These are phyloP conservation scores for Sphaerobolus stellatus DNA, from an alignment of 1,284 basidiomycete species.

Conservation along the genomic window DNA sequence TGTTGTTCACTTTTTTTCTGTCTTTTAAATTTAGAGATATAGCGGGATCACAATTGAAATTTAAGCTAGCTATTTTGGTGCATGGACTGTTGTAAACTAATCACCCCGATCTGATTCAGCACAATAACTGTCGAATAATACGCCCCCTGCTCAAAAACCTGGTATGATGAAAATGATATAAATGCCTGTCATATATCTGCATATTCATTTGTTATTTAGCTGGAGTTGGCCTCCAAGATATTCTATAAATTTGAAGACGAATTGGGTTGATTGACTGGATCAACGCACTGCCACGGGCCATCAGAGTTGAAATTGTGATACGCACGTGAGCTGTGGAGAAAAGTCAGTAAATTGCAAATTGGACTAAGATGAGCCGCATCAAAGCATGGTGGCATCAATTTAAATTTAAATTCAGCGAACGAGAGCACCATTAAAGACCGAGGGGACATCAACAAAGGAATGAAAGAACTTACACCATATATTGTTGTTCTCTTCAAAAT, in stretches of 20 bases:
- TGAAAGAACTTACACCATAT: too few relatives aligned
- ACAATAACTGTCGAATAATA: constrained; percentile 86
- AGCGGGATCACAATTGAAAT: too few relatives aligned
- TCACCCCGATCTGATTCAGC: constrained; percentile 72
- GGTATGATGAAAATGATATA: constrained; percentile 78
- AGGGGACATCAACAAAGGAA: too few relatives aligned
- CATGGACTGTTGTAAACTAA: too few relatives aligned
- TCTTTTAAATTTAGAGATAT: too few relatives aligned
- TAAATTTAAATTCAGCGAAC: too few relatives aligned
- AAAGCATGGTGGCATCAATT: too few relatives aligned
- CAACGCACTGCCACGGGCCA: background rate
- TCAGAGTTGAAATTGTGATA: background rate
- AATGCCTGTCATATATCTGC: constrained; percentile 79
- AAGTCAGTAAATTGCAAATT: background rate
- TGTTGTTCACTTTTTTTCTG: too few relatives aligned
- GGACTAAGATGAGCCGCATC: too few relatives aligned
- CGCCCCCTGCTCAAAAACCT: constrained; percentile 82
- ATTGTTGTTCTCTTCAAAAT: too few relatives aligned
- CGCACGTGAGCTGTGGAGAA: background rate
- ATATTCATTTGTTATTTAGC: constrained; percentile 73
- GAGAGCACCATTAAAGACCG: too few relatives aligned
- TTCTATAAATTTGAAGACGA: constrained; percentile 5
- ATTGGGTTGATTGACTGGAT: background rate
- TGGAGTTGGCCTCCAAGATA: constrained; percentile 57
- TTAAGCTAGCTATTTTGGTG: too few relatives aligned